Evolutionary conservation across 1,284 basidiomycete genomes (phyloP).

Genomic region (Cryptococcus hybrid): DNA sequence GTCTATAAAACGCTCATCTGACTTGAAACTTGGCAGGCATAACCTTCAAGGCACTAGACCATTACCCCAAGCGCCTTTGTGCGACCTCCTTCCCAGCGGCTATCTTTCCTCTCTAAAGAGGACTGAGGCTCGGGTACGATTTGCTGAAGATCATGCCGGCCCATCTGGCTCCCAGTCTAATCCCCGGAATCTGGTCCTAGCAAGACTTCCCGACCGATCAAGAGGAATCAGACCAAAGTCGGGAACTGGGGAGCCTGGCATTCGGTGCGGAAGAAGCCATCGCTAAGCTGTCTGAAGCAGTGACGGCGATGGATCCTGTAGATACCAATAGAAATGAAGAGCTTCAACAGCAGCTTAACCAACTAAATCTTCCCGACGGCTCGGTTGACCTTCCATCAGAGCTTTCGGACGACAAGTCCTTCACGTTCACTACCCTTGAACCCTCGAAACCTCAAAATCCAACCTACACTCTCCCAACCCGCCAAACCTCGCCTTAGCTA

Average conservation of each 20-base stretch:
- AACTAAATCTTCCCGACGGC: constrained; percentile 27
- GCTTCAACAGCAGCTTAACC: constrained; percentile 29
- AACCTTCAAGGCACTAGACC: constrained; percentile 44
- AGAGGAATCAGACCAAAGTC: constrained; percentile 16
- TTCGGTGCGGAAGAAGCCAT: constrained; percentile 32
- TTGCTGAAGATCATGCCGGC: constrained; percentile 38
- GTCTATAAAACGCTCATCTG: neutral
- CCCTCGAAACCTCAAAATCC: constrained; percentile 15
- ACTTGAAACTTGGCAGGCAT: constrained; percentile 24
- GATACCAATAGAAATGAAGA: constrained; percentile 15
- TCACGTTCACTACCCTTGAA: neutral
- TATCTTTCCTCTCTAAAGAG: constrained; percentile 45
- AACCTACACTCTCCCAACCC: constrained; percentile 43
- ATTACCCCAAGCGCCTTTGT: constrained; percentile 43
- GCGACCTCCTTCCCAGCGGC: constrained; percentile 39
- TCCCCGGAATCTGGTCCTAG: neutral
- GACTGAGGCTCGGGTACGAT: constrained; percentile 46
- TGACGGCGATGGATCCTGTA: constrained; percentile 6
- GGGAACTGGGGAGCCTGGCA: constrained; percentile 23
- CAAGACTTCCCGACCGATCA: neutral
- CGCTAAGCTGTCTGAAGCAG: constrained; percentile 20
- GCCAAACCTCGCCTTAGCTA: constrained; percentile 42
- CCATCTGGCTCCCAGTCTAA: constrained; percentile 23
- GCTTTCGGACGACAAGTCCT: constrained; percentile 1
- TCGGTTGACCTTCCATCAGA: neutral